phyloP scores from a whole-genome alignment of 768 basidiomycete genomes.

The Favolaschia claudopus region DNA sequence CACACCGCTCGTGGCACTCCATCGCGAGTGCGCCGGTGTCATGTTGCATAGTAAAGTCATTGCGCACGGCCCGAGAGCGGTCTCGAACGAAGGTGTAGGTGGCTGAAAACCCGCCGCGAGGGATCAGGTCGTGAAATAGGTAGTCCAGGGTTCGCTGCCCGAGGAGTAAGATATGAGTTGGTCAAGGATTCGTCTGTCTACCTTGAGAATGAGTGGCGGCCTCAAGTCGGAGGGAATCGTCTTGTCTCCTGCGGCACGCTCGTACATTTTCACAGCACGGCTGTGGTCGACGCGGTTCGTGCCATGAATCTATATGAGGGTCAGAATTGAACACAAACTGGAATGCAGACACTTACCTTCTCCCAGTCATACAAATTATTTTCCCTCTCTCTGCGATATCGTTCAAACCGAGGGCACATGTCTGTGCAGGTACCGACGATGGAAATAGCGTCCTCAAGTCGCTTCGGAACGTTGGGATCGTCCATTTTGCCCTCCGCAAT shows the following conservation, averaged over 20 bases:
- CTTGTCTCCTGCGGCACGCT: conserved; percentile 94
- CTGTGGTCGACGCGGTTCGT: conserved; percentile 87
- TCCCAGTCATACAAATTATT: conserved; percentile 90
- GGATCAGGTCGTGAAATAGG: conserved; percentile 85
- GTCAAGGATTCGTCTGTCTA: conserved; percentile 37
- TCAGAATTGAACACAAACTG: conserved; percentile 7
- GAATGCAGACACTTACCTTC: conserved; percentile 72
- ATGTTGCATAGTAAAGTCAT: conserved; percentile 95
- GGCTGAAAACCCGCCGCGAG: conserved; percentile 69
- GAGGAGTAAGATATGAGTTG: conserved; percentile 3
- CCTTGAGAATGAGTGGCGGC: conserved; percentile 84
- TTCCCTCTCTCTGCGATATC: conserved; percentile 88
- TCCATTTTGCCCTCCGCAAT: conserved; percentile 90
- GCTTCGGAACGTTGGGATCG: conserved; percentile 79
- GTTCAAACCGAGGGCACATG: conserved; percentile 96
- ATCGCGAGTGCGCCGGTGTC: conserved; percentile 79
- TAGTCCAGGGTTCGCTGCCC: conserved; percentile 87
- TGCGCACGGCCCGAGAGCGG: conserved; percentile 87
- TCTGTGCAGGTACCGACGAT: conserved; percentile 91
- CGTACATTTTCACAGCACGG: conserved; percentile 93
- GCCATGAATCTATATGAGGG: conserved; percentile 68
- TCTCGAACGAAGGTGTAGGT: conserved; percentile 90
- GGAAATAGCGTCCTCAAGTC: conserved; percentile 90
- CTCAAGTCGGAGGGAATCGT: conserved; percentile 90
- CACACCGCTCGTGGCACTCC: conserved; percentile 92